Conservation (phyloP, 257 asterid species). For the Hygrophila difformis region DNA sequence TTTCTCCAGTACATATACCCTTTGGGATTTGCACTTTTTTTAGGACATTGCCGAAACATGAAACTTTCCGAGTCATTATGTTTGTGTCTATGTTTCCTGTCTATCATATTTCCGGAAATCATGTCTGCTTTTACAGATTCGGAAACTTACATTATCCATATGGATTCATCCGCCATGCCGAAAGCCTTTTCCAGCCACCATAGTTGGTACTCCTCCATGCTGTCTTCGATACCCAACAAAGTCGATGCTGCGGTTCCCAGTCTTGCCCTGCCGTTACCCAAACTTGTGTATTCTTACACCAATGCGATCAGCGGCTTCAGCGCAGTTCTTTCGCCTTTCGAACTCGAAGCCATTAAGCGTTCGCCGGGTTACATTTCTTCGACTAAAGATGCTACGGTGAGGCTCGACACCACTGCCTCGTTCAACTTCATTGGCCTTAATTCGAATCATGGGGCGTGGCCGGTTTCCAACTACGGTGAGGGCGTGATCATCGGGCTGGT, state of each 20-base stretch:
- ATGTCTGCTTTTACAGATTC: no score
- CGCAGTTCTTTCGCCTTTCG: slow-evolving; percentile 31
- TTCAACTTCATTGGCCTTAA: slow-evolving; percentile 37
- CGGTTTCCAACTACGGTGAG: slow-evolving; percentile 39
- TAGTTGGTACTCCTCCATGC: slow-evolving; percentile 34
- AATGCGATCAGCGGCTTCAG: slow-evolving; percentile 52
- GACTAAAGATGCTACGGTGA: slow-evolving; percentile 21
- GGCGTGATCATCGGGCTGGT: slow-evolving; percentile 49
- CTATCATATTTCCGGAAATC: no score
- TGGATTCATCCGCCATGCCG: slow-evolving; percentile 47
- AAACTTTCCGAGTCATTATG: not conserved
- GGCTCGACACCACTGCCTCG: slow-evolving; percentile 46
- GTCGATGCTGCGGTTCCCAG: not conserved
- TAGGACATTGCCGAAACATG: no score
- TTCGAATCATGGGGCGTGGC: slow-evolving; percentile 41
- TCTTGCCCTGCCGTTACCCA: slow-evolving; percentile 4
- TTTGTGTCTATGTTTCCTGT: no score
- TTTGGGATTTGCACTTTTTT: no score
- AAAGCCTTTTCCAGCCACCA: slow-evolving; percentile 25
- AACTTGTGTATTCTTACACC: slow-evolving; percentile 39
- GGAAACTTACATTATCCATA: slow-evolving; percentile 30
- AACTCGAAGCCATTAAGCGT: slow-evolving; percentile 26
- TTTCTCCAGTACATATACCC: no score
- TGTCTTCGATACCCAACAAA: slow-evolving; percentile 14
- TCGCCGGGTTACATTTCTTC: slow-evolving; percentile 50